Evolutionary conservation across 371 early-diverging fungal genomes (phyloP).

Genomic region (Lichtheimia hyalospora): DNA sequence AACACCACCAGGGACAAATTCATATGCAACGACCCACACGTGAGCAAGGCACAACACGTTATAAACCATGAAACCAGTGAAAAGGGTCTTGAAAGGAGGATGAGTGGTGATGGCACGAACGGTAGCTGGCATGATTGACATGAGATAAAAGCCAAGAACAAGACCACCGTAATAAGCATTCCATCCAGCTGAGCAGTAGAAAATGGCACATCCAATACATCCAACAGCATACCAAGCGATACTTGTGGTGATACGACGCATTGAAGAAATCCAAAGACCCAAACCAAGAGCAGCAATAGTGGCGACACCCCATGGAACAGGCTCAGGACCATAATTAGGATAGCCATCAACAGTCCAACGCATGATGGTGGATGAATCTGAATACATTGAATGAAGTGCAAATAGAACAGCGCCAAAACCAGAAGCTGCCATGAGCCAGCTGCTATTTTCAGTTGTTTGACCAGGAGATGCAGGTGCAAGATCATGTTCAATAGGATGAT

Average conservation of each 20-base stretch:
- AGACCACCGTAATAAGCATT: constrained; percentile 67
- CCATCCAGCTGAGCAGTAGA: constrained; percentile 63
- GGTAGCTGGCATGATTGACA: constrained; percentile 62
- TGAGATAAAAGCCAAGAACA: constrained; percentile 60
- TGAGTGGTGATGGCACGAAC: constrained; percentile 58
- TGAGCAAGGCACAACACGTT: constrained; percentile 71
- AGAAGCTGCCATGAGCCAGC: constrained; percentile 54
- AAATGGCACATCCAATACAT: constrained; percentile 49
- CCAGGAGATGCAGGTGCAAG: constrained; percentile 9
- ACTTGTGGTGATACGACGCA: constrained; percentile 58
- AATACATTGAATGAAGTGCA: constrained; percentile 72
- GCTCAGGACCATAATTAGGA: constrained; percentile 74
- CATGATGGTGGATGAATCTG: constrained; percentile 73
- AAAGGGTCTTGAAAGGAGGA: constrained; percentile 69
- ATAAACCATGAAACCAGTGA: constrained; percentile 61
- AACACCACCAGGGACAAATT: constrained; percentile 80
- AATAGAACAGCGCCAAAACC: constrained; percentile 73
- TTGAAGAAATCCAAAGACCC: constrained; percentile 57
- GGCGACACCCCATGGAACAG: constrained; percentile 75
- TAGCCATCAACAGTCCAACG: constrained; percentile 80
- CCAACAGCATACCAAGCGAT: constrained; percentile 63
- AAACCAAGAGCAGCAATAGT: constrained; percentile 61
- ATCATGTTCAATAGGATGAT: constrained; percentile 4
- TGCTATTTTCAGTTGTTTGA: constrained; percentile 13
- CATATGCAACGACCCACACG: constrained; percentile 84